These are phyloP conservation scores for Opeltia flavorubescens DNA, from an alignment of 495 filamentous ascomycete species.

Conservation along the genomic window DNA sequence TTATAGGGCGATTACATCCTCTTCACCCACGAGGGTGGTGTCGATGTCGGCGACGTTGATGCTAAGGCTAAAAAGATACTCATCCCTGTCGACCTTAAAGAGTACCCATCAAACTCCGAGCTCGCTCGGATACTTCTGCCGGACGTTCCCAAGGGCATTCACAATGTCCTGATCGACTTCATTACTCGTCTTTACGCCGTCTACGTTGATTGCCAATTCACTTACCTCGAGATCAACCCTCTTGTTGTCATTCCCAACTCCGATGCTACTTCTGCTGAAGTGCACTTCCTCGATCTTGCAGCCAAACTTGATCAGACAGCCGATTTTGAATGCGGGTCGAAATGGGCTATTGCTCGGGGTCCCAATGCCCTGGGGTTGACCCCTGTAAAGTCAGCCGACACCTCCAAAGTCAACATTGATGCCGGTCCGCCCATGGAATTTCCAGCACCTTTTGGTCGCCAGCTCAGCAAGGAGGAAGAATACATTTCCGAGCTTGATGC, in stretches of 20 bases:
- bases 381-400: conserved; percentile 38
- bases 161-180: conserved; percentile 98
- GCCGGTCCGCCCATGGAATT: conserved; percentile 97
- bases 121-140: conserved; percentile 72
- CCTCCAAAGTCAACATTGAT: conserved; percentile 77
- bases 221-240: conserved; percentile 99
- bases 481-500: conserved; percentile 98
- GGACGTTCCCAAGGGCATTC: conserved; percentile 88
- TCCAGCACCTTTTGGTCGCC: conserved; percentile 95
- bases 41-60: conserved; percentile 98
- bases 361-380: conserved; percentile 74
- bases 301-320: conserved; percentile 99
- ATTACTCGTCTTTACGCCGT: conserved; percentile 88
- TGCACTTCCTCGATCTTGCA: conserved; percentile 96
- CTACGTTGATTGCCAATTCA: conserved; percentile 99
- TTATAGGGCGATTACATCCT: conserved; percentile 97
- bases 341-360: conserved; percentile 92
- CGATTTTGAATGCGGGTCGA: conserved; percentile 97
- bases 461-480: conserved; percentile 94
- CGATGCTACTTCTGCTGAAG: conserved; percentile 77
- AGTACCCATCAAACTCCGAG: conserved; percentile 93
- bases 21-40: conserved; percentile 98
- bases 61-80: conserved; percentile 97
- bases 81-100: conserved; percentile 83
- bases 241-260: conserved; percentile 94